Evolutionary conservation across 495 filamentous ascomycete species (phyloP).

Genomic region (Penicillium crystallinum): DNA sequence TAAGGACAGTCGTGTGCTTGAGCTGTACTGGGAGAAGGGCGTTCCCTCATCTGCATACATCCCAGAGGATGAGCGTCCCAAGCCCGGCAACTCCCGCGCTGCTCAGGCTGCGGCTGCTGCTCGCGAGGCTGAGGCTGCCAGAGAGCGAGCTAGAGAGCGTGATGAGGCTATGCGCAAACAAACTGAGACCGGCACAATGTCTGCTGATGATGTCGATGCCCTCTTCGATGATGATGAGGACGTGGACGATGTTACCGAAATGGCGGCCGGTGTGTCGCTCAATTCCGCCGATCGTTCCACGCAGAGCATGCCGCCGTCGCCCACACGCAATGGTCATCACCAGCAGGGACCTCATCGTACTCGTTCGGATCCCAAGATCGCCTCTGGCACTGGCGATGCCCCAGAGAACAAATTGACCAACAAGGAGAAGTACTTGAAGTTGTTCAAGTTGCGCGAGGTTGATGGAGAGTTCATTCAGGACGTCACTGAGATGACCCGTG

Average conservation of each 20-base stretch:
- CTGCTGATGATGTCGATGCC: conserved; percentile 83
- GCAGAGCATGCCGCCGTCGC: conserved; percentile 93
- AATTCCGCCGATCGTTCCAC: conserved; percentile 73
- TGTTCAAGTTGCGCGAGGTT: conserved; percentile 87
- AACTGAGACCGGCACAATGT: conserved; percentile 87
- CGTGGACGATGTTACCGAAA: conserved; percentile 77
- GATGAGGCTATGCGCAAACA: conserved; percentile 86
- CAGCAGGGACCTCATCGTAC: conserved; percentile 77
- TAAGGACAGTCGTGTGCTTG: conserved; percentile 86
- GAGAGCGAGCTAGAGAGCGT: conserved; percentile 69
- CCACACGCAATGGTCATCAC: conserved; percentile 68
- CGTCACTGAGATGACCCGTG: conserved; percentile 92
- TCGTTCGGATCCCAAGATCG: conserved; percentile 87
- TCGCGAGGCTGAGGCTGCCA: conserved; percentile 72
- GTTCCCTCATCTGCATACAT: conserved; percentile 94
- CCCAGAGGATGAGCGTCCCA: conserved; percentile 92
- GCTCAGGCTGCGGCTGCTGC: conserved; percentile 71
- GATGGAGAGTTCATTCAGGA: conserved; percentile 96
- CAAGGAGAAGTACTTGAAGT: conserved; percentile 91
- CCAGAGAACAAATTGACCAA: conserved; percentile 76
- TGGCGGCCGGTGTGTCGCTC: conserved; percentile 80
- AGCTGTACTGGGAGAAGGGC: conserved; percentile 99
- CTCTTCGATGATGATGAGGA: conserved; percentile 91
- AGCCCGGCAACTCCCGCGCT: conserved; percentile 54
- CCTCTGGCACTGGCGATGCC: conserved; percentile 60